These are phyloP conservation scores for Naematelia aurantialba DNA, from an alignment of 768 basidiomycete species.

Conservation along the genomic window DNA sequence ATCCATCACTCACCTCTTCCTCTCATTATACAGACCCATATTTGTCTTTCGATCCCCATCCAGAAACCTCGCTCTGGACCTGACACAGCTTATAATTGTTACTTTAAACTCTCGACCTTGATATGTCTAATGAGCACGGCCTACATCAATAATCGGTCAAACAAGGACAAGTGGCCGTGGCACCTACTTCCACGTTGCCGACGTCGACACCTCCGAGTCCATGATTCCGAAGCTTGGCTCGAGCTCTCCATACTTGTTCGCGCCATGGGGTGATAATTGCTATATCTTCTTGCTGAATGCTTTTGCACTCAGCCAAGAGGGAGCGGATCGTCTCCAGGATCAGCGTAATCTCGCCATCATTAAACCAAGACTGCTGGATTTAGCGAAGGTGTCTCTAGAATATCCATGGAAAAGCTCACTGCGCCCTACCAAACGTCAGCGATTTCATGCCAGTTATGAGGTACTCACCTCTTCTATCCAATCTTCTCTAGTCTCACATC, in stretches of 20 bases:
- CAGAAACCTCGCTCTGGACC: constrained; percentile 40
- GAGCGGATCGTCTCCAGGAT: constrained; percentile 28
- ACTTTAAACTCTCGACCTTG: constrained; percentile 50
- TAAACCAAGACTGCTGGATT: constrained; percentile 47
- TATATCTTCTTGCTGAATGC: constrained; percentile 40
- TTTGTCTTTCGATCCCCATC: constrained; percentile 37
- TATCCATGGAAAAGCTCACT: constrained; percentile 8
- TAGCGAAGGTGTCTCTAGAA: background rate
- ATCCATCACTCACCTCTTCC: constrained; percentile 38
- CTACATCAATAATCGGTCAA: no score
- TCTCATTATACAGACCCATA: constrained; percentile 49
- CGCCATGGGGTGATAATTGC: constrained; percentile 50
- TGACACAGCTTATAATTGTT: constrained; percentile 37
- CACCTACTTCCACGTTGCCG: constrained; percentile 51
- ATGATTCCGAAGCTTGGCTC: constrained; percentile 34
- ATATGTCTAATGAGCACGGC: no score
- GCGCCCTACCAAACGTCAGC: background rate
- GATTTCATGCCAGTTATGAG: background rate
- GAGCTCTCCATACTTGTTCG: constrained; percentile 51
- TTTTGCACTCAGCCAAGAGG: constrained; percentile 19
- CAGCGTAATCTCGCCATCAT: constrained; percentile 35
- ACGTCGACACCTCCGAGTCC: constrained; percentile 47
- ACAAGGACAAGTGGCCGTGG: no score
- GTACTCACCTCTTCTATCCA: constrained; percentile 51
- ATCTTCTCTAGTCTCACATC: constrained; percentile 40